Conservation (phyloP, 2,329 filamentous ascomycete genomes). For the Trichoderma koningiopsis region DNA sequence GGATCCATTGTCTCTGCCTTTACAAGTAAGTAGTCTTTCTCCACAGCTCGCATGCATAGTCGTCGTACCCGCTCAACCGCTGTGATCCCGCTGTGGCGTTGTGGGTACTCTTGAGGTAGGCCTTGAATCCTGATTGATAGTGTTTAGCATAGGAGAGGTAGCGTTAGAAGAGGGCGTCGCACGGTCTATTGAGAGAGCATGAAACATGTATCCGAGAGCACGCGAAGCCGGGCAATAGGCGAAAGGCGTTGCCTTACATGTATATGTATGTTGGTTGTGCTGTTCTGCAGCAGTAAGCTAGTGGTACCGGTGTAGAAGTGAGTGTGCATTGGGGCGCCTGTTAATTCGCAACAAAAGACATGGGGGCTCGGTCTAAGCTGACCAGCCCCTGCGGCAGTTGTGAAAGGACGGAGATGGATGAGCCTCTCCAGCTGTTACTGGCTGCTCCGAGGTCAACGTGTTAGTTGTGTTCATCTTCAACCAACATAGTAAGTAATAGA, state of each 20-base stretch:
- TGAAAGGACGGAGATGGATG: neutral
- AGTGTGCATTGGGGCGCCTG: neutral
- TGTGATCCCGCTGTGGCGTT: conserved; percentile 5
- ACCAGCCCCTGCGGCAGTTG: neutral
- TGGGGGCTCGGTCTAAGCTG: neutral
- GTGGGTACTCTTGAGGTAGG: neutral
- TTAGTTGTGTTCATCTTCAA: conserved; percentile 15
- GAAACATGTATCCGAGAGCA: neutral
- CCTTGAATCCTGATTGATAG: neutral
- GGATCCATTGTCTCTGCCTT: conserved; percentile 17
- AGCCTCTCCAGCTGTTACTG: neutral
- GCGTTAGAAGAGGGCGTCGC: neutral
- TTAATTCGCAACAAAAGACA: neutral
- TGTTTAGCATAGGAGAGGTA: neutral
- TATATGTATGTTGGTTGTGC: neutral
- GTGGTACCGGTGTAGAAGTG: neutral
- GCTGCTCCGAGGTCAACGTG: neutral
- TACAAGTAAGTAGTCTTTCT: neutral
- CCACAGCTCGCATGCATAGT: conserved; percentile 11
- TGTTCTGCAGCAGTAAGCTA: conserved; percentile 4
- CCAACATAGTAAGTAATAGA: neutral
- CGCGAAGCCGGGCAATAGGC: neutral
- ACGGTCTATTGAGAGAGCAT: neutral
- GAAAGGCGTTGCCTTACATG: neutral
- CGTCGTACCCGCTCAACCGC: conserved; percentile 21